Base-by-base conservation (phyloP, 805 yeast genomes). In the Ogataea thermomethanolica region DNA sequence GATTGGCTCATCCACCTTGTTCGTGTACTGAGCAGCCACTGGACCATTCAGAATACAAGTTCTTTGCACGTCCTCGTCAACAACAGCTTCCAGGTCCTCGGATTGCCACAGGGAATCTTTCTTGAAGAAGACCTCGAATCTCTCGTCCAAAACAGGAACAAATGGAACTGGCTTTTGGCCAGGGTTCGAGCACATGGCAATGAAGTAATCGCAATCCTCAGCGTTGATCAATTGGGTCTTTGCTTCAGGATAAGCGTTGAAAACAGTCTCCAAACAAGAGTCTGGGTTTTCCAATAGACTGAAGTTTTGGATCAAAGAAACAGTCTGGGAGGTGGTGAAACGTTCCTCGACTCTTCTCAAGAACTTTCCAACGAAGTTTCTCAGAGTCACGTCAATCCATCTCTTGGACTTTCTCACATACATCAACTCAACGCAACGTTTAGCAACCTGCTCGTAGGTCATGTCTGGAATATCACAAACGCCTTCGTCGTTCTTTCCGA, bases 31-130 rank as follows among this genome's bases (percentile, higher is more conserved):
- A 55, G 96, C 96, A 55, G 99, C 95, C 53, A 93, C 98, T 37
- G 99, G 99, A 55, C 99, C 98, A 58, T 89, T 96, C 58, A 93
- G 76, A 53, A 93, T 89, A 84, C 99, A 95, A n/a, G 97, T 91
- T 76, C 99, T 84, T 67, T 90, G 90, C 48, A 93, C 98, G 64
- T 93, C 99, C 58, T 84, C 88, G 53, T 76, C 98, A 51, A 87
- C 90, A 61, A 93, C 98, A 45, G 97, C 86, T 64, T 89, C 97
- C 61, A 93, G 77, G 63, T 87, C 91, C 73, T 93, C 98, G 17
- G 96, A 85, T 76, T 93, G 99, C 99, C 99, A 93, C 64, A 93
- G 75, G 23, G 98, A 91, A 67, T 93, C 99, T 73, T 93, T 93
- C 80, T 93, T 93, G 79, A 93, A 93, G 78, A 85, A 93, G 61